Evolutionary conservation across 345 rosid genomes (phyloP), one percentile per base, ranked within the genome.

Genomic region (Eucalyptus brandiana): DNA sequence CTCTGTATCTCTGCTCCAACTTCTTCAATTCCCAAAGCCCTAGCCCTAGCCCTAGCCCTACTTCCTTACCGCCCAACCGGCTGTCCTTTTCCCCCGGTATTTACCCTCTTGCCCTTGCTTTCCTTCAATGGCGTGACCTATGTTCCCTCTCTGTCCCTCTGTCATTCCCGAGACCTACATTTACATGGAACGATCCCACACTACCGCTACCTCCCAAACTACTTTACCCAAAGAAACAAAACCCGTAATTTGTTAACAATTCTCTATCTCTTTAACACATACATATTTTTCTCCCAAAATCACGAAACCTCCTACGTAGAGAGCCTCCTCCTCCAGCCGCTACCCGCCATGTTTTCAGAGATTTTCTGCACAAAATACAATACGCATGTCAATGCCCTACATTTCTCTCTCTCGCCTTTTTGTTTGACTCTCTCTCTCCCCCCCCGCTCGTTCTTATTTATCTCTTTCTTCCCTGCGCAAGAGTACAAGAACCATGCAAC

Each of bases 311-410:
- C 88, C 86, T 86, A 83, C 86, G 45, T 81, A 87, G 88, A 89
- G 86, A 28, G 86, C 88, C 89, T 95, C 97, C 30, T 24, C 32
- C 50, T 45, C 44, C 88, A 34, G 89, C 89, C 96, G 94, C 98
- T 95, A 92, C 92, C 92, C 92, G 88, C 97, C 96, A 97, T 95
- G 98, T 96, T 96, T 97, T 96, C 98, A 96, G 99, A 94, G 98
- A 93, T 94, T 87, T 90, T 89, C 89, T 88, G 95, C 99, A 91
- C 99, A 92, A 90, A 93, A 92, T 95, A 93, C 97, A 92, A 96
- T 95, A 97, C 99, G 97, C 99, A 95, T 95, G 98, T 96, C 97
- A 93, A 92, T 89, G 88, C 49, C 87, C 86, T 50, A 37, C 10
- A n/a, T 32, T 88, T 86, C 91, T 87, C 92, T 83, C 90, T 88